These are phyloP conservation scores for Krasilnikovozyma curviuscula DNA, from an alignment of 768 basidiomycete species.

Conservation along the genomic window DNA sequence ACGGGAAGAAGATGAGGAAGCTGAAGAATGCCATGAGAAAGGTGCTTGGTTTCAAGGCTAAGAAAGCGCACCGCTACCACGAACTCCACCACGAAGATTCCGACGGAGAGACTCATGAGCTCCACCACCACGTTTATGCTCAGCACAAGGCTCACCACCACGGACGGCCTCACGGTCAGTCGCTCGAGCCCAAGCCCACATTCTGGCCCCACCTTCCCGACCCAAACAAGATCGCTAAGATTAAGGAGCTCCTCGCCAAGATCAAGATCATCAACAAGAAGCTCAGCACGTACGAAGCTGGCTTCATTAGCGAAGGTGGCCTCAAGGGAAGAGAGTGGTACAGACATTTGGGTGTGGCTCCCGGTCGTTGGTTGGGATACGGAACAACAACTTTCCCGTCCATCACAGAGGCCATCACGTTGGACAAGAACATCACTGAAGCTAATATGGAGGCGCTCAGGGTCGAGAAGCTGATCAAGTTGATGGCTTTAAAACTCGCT, in stretches of 20 bases:
- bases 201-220: slow-evolving; percentile 5
- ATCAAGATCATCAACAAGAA: slow-evolving; percentile 24
- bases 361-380: slow-evolving; percentile 42
- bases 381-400: slow-evolving; percentile 70
- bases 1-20: too few relatives aligned
- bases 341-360: slow-evolving; percentile 63
- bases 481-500: slow-evolving; percentile 30
- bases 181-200: too few relatives aligned
- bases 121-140: not conserved
- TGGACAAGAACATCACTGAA: slow-evolving; percentile 44
- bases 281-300: slow-evolving; percentile 22
- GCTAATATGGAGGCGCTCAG: slow-evolving; percentile 43
- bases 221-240: slow-evolving; percentile 18
- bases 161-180: too few relatives aligned
- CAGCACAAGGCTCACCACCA: too few relatives aligned
- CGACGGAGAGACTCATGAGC: not conserved
- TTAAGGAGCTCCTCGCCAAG: slow-evolving; percentile 21
- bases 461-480: slow-evolving; percentile 37
- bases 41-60: not conserved
- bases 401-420: slow-evolving; percentile 53
- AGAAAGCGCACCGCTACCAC: not conserved
- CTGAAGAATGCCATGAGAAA: too few relatives aligned
- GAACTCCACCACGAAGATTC: not conserved
- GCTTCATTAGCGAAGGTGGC: slow-evolving; percentile 55
- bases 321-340: slow-evolving; percentile 69